These are phyloP conservation scores for Prillingera fragicola DNA, from an alignment of 1,284 basidiomycete species.

Conservation along the genomic window DNA sequence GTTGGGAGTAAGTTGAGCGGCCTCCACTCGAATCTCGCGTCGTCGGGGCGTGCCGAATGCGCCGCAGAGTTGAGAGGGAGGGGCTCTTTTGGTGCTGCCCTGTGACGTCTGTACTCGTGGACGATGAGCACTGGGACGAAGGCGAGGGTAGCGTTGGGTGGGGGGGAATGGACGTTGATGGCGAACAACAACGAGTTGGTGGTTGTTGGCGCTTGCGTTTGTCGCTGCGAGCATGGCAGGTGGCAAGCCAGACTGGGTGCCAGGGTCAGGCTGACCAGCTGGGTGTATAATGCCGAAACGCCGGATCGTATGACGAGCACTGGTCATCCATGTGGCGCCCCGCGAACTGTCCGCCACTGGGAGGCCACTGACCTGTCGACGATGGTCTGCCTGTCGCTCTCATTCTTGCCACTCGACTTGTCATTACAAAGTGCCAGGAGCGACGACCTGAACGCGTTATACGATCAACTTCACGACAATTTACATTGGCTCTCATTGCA, in stretches of 20 bases:
- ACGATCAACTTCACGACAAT: too few relatives aligned
- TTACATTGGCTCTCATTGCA: too few relatives aligned
- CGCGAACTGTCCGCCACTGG: background rate
- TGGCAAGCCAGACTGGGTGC: background rate
- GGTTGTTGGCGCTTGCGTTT: background rate
- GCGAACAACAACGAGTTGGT: background rate
- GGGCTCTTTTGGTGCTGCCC: too few relatives aligned
- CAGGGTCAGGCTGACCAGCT: too few relatives aligned
- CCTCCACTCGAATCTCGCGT: too few relatives aligned
- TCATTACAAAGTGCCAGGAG: background rate
- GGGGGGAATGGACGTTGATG: background rate
- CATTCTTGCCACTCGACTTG: background rate
- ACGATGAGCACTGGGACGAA: conserved; percentile 1
- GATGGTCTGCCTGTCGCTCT: background rate
- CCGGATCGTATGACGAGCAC: background rate
- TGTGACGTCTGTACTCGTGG: conserved; percentile 3
- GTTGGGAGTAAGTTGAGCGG: too few relatives aligned
- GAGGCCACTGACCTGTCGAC: background rate
- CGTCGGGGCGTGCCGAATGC: too few relatives aligned
- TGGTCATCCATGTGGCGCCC: background rate
- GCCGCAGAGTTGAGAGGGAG: too few relatives aligned
- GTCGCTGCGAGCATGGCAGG: background rate
- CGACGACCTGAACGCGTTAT: too few relatives aligned
- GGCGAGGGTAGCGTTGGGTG: background rate
- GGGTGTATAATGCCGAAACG: conserved; percentile 1